A percentile compares a stretch with the other conserved stretches of the same genome.
These are phyloP conservation scores for Guadua angustifolia DNA, from an alignment of 176 grass and related monocot genomes.

Conservation along the genomic window DNA sequence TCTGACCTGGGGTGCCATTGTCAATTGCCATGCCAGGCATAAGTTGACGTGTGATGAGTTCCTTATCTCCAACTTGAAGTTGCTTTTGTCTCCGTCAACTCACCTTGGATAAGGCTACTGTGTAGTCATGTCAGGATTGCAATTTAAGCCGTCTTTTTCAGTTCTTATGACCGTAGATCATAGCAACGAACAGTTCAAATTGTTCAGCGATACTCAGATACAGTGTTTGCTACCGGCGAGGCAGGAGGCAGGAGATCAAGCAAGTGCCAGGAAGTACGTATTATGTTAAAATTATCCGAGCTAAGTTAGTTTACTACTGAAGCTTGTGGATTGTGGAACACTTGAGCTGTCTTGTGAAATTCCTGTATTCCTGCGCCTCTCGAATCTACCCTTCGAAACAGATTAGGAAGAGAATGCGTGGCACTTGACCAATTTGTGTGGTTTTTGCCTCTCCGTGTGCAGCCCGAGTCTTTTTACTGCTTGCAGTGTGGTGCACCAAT, in stretches of 20 bases:
- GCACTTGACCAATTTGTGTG: not conserved
- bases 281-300: not conserved
- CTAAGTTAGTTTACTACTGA: not conserved
- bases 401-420: not conserved
- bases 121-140: no score
- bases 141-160: no score
- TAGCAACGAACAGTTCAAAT: no score
- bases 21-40: not conserved
- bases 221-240: no score
- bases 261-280: not conserved
- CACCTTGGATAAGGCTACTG: no score
- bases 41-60: constrained; percentile 4
- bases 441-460: not conserved
- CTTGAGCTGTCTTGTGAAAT: no score
- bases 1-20: not conserved
- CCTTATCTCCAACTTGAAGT: not conserved
- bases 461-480: not conserved
- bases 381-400: not conserved
- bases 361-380: not conserved
- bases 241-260: not conserved
- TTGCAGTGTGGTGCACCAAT: not conserved
- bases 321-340: no score
- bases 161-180: no score
- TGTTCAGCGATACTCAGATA: no score
- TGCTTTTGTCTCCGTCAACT: not conserved